Evolutionary conservation across 2,329 filamentous ascomycete genomes (phyloP).

Genomic region (Raffaelea ambrosiae): DNA sequence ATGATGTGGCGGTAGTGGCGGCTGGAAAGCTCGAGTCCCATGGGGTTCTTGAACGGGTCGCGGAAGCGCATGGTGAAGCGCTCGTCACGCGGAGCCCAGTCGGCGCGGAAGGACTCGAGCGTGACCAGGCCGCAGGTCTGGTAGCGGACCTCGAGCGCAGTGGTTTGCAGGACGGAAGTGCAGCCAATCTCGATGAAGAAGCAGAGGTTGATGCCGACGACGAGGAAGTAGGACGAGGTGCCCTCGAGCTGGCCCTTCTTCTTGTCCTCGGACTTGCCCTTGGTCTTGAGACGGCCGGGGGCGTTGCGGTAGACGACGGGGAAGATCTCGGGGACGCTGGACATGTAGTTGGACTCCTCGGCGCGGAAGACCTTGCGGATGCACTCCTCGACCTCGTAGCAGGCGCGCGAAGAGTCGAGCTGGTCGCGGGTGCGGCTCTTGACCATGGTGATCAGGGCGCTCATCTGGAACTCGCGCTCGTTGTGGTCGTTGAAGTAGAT

Average conservation of each 20-base stretch:
- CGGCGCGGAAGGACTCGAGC: constrained; percentile 41
- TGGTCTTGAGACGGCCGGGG: constrained; percentile 21
- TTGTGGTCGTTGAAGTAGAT: constrained; percentile 40
- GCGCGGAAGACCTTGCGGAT: constrained; percentile 37
- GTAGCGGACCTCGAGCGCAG: constrained; percentile 38
- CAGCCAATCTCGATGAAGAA: constrained; percentile 42
- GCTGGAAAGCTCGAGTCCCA: constrained; percentile 39
- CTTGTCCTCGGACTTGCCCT: constrained; percentile 29
- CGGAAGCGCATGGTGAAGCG: constrained; percentile 47
- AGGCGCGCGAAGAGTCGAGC: constrained; percentile 28
- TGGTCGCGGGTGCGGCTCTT: constrained; percentile 21
- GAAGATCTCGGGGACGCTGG: constrained; percentile 35
- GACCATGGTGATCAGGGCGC: constrained; percentile 30
- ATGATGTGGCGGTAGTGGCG: constrained; percentile 46
- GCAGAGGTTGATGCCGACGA: constrained; percentile 44
- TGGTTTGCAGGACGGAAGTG: constrained; percentile 30
- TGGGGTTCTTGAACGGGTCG: constrained; percentile 23
- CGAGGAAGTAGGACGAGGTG: constrained; percentile 48
- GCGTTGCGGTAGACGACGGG: constrained; percentile 42
- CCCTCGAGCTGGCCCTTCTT: constrained; percentile 36
- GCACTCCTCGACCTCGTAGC: constrained; percentile 36
- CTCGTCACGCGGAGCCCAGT: constrained; percentile 43
- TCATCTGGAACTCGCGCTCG: constrained; percentile 42
- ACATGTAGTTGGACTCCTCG: constrained; percentile 30
- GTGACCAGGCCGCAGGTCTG: constrained; percentile 44